These are phyloP conservation scores for Aspergillus arachidicola DNA, from an alignment of 2,329 filamentous ascomycete species.

Conservation along the genomic window DNA sequence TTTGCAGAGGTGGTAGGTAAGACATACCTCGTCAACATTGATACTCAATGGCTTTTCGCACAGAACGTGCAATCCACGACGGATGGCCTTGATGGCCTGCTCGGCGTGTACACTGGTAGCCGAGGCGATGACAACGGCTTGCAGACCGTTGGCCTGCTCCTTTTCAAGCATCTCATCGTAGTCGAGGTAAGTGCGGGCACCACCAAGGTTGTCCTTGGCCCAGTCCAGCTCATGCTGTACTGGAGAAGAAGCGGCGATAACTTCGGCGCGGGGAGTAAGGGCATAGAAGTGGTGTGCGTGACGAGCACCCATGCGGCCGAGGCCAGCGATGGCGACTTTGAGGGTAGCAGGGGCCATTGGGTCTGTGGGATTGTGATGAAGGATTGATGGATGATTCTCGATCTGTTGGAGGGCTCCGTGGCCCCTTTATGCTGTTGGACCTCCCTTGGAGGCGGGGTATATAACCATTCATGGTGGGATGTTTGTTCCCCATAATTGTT, in stretches of 20 bases:
- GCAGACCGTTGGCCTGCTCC: conserved; percentile 40
- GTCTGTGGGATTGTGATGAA: neutral
- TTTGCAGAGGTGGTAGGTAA: neutral
- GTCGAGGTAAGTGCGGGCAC: conserved; percentile 52
- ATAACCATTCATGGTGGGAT: neutral
- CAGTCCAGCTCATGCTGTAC: conserved; percentile 48
- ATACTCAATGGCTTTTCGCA: conserved; percentile 59
- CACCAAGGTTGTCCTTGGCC: conserved; percentile 53
- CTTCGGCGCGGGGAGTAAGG: conserved; percentile 49
- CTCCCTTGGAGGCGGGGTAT: neutral
- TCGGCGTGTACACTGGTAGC: conserved; percentile 58
- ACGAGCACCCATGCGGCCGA: conserved; percentile 51
- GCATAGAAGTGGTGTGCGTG: conserved; percentile 51
- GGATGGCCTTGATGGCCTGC: conserved; percentile 59
- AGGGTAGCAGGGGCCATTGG: conserved; percentile 19
- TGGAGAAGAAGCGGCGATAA: conserved; percentile 51
- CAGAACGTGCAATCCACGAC: conserved; percentile 55
- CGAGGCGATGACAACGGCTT: conserved; percentile 57
- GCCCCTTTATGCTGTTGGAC: neutral
- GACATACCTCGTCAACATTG: conserved; percentile 57
- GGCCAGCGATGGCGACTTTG: conserved; percentile 46
- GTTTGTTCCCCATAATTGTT: neutral
- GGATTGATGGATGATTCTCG: neutral
- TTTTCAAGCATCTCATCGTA: conserved; percentile 58
- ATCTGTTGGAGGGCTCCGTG: neutral